Conservation (phyloP, 2,329 filamentous ascomycete species). For the Colletotrichum tropicicola region DNA sequence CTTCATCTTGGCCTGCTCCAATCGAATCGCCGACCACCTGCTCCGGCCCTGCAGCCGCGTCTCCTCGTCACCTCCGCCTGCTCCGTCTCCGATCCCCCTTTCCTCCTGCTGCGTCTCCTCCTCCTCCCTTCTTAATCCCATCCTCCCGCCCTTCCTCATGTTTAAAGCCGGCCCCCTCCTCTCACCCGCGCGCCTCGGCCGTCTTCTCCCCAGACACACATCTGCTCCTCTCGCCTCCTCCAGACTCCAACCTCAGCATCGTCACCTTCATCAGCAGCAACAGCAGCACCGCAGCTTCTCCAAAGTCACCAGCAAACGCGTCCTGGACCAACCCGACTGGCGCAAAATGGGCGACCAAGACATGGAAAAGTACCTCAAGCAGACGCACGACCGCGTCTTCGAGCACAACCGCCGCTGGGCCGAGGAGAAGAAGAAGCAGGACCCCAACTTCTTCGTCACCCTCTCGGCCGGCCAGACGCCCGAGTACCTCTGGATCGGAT, state of each 20-base stretch:
- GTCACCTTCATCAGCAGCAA: background rate
- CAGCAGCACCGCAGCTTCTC: conserved; percentile 1
- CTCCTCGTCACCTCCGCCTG: background rate
- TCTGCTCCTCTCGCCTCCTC: background rate
- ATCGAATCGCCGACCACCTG: background rate
- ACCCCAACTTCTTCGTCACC: conserved; percentile 73
- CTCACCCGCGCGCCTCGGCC: conserved; percentile 8
- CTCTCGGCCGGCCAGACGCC: conserved; percentile 72
- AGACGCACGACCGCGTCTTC: conserved; percentile 74
- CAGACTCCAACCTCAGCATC: background rate
- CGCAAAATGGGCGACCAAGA: conserved; percentile 30
- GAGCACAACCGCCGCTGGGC: conserved; percentile 76
- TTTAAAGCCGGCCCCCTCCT: conserved; percentile 21
- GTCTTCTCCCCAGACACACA: background rate
- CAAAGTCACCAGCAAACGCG: background rate
- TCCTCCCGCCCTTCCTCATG: conserved; percentile 1
- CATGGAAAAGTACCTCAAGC: conserved; percentile 59
- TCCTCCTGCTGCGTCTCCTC: background rate
- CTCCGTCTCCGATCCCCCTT: background rate
- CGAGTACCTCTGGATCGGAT: conserved; percentile 88
- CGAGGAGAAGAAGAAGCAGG: conserved; percentile 61
- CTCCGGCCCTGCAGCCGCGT: conserved; percentile 15
- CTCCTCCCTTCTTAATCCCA: background rate
- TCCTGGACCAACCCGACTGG: conserved; percentile 7
- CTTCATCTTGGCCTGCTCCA: conserved; percentile 21